These are phyloP conservation scores for Dipsacomyces acuminosporus DNA, from an alignment of 371 early-diverging fungal species.

Conservation along the genomic window DNA sequence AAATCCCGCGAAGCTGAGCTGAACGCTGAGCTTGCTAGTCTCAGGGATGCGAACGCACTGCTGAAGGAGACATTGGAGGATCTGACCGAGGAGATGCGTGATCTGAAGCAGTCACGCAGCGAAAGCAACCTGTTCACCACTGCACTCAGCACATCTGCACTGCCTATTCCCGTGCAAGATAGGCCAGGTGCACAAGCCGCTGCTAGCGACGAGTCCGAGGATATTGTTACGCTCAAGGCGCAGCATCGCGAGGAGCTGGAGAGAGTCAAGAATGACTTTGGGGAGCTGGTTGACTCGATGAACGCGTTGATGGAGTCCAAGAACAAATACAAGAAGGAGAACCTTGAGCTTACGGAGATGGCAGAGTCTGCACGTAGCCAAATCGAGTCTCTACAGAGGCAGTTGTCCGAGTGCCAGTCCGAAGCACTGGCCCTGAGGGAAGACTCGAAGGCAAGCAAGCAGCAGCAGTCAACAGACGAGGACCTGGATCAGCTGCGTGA, in stretches of 20 bases:
- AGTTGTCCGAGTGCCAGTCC: neutral
- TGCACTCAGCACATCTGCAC: constrained; percentile 11
- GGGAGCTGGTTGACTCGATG: constrained; percentile 9
- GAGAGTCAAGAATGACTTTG: constrained; percentile 9
- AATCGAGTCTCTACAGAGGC: constrained; percentile 6
- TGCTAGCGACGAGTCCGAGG: neutral
- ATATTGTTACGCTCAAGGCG: neutral
- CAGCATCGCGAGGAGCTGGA: constrained; percentile 18
- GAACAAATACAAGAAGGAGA: constrained; percentile 14
- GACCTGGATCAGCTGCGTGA: constrained; percentile 28
- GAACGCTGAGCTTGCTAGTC: constrained; percentile 1
- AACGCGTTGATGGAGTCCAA: constrained; percentile 13
- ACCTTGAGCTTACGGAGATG: constrained; percentile 6
- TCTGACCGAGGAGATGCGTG: constrained; percentile 24
- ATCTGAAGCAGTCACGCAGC: constrained; percentile 12
- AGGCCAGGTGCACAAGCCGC: neutral
- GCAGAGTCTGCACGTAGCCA: constrained; percentile 14
- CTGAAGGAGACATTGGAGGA: constrained; percentile 19
- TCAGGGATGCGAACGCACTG: constrained; percentile 7
- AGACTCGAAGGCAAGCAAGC: neutral
- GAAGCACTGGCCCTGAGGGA: neutral
- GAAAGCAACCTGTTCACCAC: constrained; percentile 23
- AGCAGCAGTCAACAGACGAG: neutral
- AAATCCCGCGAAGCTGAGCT: constrained; percentile 6
- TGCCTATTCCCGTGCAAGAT: neutral